Conservation (phyloP, 2,329 filamentous ascomycete genomes). For the Berkeleyomyces basicola region DNA sequence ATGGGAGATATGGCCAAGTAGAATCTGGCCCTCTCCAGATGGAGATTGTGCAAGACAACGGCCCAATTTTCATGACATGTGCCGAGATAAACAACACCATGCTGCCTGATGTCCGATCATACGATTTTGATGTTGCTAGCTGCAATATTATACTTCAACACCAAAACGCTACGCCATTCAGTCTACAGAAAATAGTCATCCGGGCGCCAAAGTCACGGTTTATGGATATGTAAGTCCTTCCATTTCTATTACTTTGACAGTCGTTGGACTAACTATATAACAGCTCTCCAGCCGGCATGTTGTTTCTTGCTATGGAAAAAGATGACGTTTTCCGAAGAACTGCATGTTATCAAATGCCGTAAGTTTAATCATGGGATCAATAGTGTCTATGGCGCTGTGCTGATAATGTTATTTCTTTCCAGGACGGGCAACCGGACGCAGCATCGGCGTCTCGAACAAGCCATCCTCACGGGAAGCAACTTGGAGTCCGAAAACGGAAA, state of each 20-base stretch:
- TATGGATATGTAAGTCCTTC: background rate
- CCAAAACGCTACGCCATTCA: slow-evolving; percentile 64
- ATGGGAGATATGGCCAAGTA: slow-evolving; percentile 76
- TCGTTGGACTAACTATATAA: background rate
- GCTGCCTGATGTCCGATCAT: slow-evolving; percentile 66
- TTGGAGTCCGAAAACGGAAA: background rate
- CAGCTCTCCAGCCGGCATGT: slow-evolving; percentile 45
- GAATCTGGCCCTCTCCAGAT: slow-evolving; percentile 66
- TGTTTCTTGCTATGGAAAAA: slow-evolving; percentile 76
- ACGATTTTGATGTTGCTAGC: slow-evolving; percentile 73
- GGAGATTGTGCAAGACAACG: slow-evolving; percentile 39
- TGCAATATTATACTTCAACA: slow-evolving; percentile 81
- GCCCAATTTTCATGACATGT: slow-evolving; percentile 46
- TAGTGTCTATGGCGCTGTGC: too few relatives aligned
- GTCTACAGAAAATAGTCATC: slow-evolving; percentile 70
- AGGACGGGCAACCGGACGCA: too few relatives aligned
- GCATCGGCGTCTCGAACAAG: too few relatives aligned
- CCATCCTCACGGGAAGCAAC: background rate
- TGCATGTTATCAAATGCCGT: slow-evolving; percentile 58
- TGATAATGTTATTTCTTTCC: too few relatives aligned
- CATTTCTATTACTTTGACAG: background rate
- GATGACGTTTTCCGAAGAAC: slow-evolving; percentile 61
- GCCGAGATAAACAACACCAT: slow-evolving; percentile 70
- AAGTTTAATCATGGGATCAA: slow-evolving; percentile 21
- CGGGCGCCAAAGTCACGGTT: slow-evolving; percentile 45